Conservation (phyloP, 2,329 filamentous ascomycete genomes). For the Colletotrichum destructivum region DNA sequence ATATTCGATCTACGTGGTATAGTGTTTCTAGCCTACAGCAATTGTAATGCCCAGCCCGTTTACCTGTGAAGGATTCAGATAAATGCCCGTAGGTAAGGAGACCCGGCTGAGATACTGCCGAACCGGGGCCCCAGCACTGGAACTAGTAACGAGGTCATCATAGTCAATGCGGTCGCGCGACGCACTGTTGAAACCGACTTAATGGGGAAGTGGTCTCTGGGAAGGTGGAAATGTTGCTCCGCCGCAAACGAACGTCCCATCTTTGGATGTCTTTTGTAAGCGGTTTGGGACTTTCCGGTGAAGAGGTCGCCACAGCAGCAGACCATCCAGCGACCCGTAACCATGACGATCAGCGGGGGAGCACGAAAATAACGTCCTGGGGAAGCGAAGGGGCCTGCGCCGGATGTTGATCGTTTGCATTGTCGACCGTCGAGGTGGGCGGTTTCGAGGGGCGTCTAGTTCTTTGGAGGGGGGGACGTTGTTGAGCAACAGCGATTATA, state of each 20-base stretch:
- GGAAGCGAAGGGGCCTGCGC: not conserved
- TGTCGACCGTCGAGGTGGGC: not conserved
- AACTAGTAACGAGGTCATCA: no score
- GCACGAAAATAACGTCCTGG: not conserved
- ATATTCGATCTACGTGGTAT: not conserved
- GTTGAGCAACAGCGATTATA: slow-evolving; percentile 18
- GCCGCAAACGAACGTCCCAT: not conserved
- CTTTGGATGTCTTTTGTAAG: not conserved
- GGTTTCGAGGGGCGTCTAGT: slow-evolving; percentile 17
- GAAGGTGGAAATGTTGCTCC: not conserved
- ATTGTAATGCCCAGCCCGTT: not conserved
- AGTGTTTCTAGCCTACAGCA: not conserved
- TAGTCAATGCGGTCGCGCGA: not conserved
- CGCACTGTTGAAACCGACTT: not conserved
- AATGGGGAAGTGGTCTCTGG: not conserved
- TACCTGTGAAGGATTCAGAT: not conserved
- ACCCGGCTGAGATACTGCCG: not conserved
- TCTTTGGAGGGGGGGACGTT: slow-evolving; percentile 2
- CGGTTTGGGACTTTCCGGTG: not conserved
- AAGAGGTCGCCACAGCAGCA: slow-evolving; percentile 27
- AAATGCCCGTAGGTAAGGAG: not conserved
- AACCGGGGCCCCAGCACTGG: no score
- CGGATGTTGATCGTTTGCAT: slow-evolving; percentile 8
- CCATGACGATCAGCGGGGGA: no score
- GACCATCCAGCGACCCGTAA: not conserved